Evolutionary conservation across 805 yeast genomes (phyloP).

Genomic region (Sugiyamaella smithiae): DNA sequence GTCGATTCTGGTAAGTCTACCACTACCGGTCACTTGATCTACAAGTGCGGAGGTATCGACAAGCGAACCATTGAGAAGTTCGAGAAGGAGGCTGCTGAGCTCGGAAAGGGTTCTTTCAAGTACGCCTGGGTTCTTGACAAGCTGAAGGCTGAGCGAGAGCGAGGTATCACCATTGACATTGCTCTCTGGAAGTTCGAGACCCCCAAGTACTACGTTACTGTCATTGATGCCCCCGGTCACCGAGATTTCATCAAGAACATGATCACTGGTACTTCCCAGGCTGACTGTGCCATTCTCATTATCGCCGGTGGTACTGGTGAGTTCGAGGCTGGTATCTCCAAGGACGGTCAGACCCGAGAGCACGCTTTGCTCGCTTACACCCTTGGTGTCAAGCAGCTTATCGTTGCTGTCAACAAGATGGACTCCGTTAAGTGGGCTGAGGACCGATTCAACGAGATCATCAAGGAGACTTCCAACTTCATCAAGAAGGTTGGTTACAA

Average conservation of each 20-base stretch:
- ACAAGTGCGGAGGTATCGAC: conserved; percentile 98
- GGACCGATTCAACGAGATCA: conserved; percentile 73
- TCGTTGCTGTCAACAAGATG: conserved; percentile 93
- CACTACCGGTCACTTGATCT: conserved; percentile 98
- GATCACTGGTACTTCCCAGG: conserved; percentile 94
- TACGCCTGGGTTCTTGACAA: conserved; percentile 97
- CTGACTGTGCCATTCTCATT: conserved; percentile 87
- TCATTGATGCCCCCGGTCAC: conserved; percentile 95
- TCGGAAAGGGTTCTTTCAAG: conserved; percentile 96
- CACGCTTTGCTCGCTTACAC: conserved; percentile 89
- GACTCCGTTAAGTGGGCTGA: conserved; percentile 88
- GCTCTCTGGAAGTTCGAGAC: conserved; percentile 93
- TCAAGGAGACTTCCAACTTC: conserved; percentile 74
- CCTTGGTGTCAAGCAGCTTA: conserved; percentile 81
- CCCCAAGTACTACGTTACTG: conserved; percentile 84
- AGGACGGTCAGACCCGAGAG: conserved; percentile 95
- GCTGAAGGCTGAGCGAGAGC: conserved; percentile 92
- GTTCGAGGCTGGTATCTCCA: conserved; percentile 92
- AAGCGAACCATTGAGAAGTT: conserved; percentile 98
- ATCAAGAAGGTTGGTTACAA: conserved; percentile 83
- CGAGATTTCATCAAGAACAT: conserved; percentile 95
- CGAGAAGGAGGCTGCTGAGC: conserved; percentile 97
- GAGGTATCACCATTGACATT: conserved; percentile 95
- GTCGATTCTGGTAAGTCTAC: conserved; percentile 99
- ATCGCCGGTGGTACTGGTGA: conserved; percentile 93